Conservation (phyloP, 2,329 filamentous ascomycete species). For the Fusarium sp. region DNA sequence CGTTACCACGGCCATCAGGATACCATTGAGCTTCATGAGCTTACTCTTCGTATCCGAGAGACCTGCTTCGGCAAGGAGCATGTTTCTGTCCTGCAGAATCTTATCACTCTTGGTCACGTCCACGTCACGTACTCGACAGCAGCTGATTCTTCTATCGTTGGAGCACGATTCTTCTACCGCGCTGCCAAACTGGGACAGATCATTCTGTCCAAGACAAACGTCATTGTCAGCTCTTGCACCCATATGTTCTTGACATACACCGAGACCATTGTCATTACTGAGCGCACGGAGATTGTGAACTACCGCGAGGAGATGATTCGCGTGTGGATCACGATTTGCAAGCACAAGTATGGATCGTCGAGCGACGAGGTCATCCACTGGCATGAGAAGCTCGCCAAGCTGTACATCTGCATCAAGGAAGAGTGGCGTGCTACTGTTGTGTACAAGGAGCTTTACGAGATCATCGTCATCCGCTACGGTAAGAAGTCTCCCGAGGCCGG, state of each 20-base stretch:
- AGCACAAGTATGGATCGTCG: slow-evolving; percentile 47
- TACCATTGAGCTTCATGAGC: slow-evolving; percentile 46
- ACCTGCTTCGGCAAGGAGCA: slow-evolving; percentile 52
- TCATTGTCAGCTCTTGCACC: slow-evolving; percentile 50
- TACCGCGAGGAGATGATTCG: slow-evolving; percentile 54
- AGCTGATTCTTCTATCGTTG: slow-evolving; percentile 35
- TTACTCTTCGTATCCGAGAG: slow-evolving; percentile 51
- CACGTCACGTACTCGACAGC: slow-evolving; percentile 40
- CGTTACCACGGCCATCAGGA: slow-evolving; percentile 35
- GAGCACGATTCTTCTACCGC: slow-evolving; percentile 51
- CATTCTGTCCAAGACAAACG: slow-evolving; percentile 48
- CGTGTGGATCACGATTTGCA: slow-evolving; percentile 53
- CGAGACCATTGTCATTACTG: slow-evolving; percentile 48
- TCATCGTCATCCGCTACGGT: slow-evolving; percentile 48
- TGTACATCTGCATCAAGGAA: slow-evolving; percentile 52
- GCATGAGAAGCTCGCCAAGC: slow-evolving; percentile 50
- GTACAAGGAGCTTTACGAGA: slow-evolving; percentile 50
- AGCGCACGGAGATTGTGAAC: slow-evolving; percentile 50
- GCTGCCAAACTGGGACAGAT: slow-evolving; percentile 48
- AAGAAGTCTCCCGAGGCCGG: slow-evolving; percentile 47
- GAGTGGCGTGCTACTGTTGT: slow-evolving; percentile 47
- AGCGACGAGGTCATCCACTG: slow-evolving; percentile 53
- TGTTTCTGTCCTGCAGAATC: slow-evolving; percentile 49
- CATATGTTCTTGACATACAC: slow-evolving; percentile 51
- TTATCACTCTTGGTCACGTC: slow-evolving; percentile 51